These are phyloP conservation scores for Aquanectria penicillioides DNA, from an alignment of 2,329 filamentous ascomycete species.

Conservation along the genomic window DNA sequence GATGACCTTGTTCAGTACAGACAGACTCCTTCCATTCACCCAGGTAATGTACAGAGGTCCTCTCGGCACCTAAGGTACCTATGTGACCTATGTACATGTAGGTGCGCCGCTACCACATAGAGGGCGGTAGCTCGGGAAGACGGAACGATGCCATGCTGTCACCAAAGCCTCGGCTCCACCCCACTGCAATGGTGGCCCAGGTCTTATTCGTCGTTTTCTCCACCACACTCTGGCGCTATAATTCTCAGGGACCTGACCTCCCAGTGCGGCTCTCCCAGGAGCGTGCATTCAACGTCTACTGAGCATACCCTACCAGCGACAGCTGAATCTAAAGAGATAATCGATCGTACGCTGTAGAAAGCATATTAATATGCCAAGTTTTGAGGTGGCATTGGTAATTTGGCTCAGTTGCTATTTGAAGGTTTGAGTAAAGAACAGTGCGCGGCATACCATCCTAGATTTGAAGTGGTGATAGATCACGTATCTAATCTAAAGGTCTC, in stretches of 20 bases:
- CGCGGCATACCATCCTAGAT: no score
- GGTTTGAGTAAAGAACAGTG: no score
- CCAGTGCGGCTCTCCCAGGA: background rate
- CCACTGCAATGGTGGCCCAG: slow-evolving; percentile 15
- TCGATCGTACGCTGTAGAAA: no score
- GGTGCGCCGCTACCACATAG: background rate
- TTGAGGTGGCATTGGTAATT: no score
- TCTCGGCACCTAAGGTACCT: background rate
- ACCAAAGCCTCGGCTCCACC: slow-evolving; percentile 19
- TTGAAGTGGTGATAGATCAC: no score
- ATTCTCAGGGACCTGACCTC: background rate
- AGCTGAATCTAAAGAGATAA: no score
- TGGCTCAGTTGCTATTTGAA: no score
- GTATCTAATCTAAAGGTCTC: no score
- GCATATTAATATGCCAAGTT: no score
- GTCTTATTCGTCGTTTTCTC: slow-evolving; percentile 1
- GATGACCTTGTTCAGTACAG: slow-evolving; percentile 13
- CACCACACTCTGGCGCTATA: background rate
- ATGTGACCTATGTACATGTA: background rate
- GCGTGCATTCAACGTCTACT: background rate
- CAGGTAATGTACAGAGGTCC: background rate
- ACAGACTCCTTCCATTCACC: no score
- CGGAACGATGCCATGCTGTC: slow-evolving; percentile 26
- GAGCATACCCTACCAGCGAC: no score
- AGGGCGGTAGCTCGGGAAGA: slow-evolving; percentile 7